Conservation (phyloP, 2,329 filamentous ascomycete genomes). For the Pseudocercospora cruenta region DNA sequence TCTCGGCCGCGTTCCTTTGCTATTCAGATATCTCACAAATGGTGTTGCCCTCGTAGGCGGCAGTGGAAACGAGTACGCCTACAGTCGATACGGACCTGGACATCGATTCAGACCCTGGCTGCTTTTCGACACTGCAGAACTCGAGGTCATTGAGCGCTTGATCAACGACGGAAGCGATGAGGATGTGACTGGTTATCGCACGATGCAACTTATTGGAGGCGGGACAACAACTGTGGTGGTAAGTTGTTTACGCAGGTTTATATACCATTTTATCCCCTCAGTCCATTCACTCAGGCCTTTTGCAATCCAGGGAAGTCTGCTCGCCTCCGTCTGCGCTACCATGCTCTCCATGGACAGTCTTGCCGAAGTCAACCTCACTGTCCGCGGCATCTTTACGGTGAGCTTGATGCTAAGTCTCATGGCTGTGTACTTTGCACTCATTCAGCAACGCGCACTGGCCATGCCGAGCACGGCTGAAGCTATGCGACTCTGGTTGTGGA, state of each 20-base stretch:
- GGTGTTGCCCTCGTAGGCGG: neutral
- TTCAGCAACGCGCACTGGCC: slow-evolving; percentile 20
- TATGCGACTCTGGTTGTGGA: slow-evolving; percentile 21
- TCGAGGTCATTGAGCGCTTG: slow-evolving; percentile 20
- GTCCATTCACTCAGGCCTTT: slow-evolving; percentile 52
- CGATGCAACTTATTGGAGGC: slow-evolving; percentile 11
- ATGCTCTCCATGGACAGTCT: slow-evolving; percentile 19
- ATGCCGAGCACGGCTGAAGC: slow-evolving; percentile 11
- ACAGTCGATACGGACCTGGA: slow-evolving; percentile 12
- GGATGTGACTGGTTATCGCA: slow-evolving; percentile 12
- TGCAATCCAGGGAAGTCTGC: slow-evolving; percentile 50
- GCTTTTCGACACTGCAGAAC: slow-evolving; percentile 19
- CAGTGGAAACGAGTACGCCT: slow-evolving; percentile 12
- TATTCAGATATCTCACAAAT: slow-evolving; percentile 12
- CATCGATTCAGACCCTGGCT: slow-evolving; percentile 14
- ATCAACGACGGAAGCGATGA: slow-evolving; percentile 19
- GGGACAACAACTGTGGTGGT: slow-evolving; percentile 21
- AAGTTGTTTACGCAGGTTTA: slow-evolving; percentile 45
- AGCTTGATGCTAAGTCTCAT: slow-evolving; percentile 23
- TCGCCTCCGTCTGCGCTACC: slow-evolving; percentile 17
- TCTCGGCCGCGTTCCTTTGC: slow-evolving; percentile 15
- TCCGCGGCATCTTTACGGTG: slow-evolving; percentile 23
- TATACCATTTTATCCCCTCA: slow-evolving; percentile 43
- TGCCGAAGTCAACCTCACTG: slow-evolving; percentile 18
- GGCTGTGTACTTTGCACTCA: slow-evolving; percentile 21